These are phyloP conservation scores for Allantophomopsis lycopodina DNA, from an alignment of 2,329 filamentous ascomycete species.

Conservation along the genomic window DNA sequence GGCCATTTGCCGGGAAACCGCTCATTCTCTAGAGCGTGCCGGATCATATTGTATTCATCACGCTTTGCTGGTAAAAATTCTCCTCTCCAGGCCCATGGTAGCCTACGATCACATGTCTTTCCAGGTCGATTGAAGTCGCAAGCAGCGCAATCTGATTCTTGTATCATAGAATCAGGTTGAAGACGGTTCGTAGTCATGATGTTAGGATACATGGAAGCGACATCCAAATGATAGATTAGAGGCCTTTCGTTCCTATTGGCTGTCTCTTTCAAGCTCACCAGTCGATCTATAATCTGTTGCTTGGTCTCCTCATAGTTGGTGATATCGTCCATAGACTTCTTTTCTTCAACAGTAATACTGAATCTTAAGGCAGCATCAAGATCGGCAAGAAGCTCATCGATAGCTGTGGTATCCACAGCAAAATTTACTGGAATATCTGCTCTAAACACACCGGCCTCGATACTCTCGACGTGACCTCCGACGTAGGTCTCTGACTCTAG, in stretches of 20 bases:
- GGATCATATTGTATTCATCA: constrained; percentile 99
- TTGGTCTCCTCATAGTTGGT: constrained; percentile 77
- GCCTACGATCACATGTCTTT: constrained; percentile 86
- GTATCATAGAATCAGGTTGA: constrained; percentile 97
- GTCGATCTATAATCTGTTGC: constrained; percentile 59
- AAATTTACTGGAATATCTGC: constrained; percentile 94
- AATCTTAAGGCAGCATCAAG: constrained; percentile 83
- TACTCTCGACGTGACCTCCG: constrained; percentile 96
- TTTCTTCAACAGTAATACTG: constrained; percentile 71
- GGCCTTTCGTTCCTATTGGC: constrained; percentile 78
- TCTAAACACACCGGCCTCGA: constrained; percentile 93
- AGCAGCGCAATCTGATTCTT: constrained; percentile 89
- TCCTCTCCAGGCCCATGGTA: constrained; percentile 97
- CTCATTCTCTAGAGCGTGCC: constrained; percentile 81
- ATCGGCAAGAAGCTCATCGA: constrained; percentile 79
- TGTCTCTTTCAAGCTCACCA: constrained; percentile 63
- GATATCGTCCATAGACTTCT: constrained; percentile 67
- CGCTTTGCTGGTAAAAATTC: constrained; percentile 92
- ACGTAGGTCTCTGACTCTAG: constrained; percentile 97
- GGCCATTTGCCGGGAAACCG: constrained; percentile 71
- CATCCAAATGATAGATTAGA: constrained; percentile 94
- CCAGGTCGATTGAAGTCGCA: constrained; percentile 97
- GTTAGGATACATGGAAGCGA: constrained; percentile 98
- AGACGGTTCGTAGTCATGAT: constrained; percentile 99
- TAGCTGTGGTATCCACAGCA: constrained; percentile 71